Base-by-base conservation (phyloP, 2,329 filamentous ascomycete genomes). In the Thelonectria blattea region DNA sequence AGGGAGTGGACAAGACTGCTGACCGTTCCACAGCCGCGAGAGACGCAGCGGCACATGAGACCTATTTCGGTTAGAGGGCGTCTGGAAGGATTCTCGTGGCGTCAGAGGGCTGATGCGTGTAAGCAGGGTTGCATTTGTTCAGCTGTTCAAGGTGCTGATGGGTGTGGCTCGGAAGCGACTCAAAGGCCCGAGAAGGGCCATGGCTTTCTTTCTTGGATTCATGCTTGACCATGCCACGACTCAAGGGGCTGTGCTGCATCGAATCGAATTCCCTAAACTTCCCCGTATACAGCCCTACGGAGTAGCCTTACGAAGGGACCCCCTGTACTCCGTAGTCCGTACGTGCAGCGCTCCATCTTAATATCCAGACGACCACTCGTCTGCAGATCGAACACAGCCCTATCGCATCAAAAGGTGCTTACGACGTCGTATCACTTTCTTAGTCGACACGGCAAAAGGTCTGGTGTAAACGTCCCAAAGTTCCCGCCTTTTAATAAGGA, bases 31-130 rank as follows among this genome's bases (percentile, higher is more conserved):
- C 57, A 11, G 34, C 12, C 17, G 20, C 17, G 17, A 7, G 42
- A 22, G 18, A 14, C 24, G 12, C 41, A 61, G 59, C 62, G 62
- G 46, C 52, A 43, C 64, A 68, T 66, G 41, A 51, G 48, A 47
- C 66, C 65, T 47, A 41, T 62, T 63, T 43, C 43, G 65, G 63
- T 53, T 62, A 63, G 52, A 32, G 24, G 18, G 48, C 12, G 20
- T 32, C n/a, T 30, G 27, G 22, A 20, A 39, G 24, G 43, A 24
- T 27, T 51, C 24, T 14, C 17, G 20, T 46, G 47, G 18, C 27
- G 41, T 46, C 30, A 15, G 15, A 7, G 3, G 41, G 15, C 14
- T 12, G 7, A 22, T 37, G 37, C 18, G 39, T 37, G 52, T 24
- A 8, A 20, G 52, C 12, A 42, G 20, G 12, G 15, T 37, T 15